Evolutionary conservation across 139 green algal species (phyloP), one percentile per base, ranked within the genome.

Genomic region (Yamagishiella unicocca): DNA sequence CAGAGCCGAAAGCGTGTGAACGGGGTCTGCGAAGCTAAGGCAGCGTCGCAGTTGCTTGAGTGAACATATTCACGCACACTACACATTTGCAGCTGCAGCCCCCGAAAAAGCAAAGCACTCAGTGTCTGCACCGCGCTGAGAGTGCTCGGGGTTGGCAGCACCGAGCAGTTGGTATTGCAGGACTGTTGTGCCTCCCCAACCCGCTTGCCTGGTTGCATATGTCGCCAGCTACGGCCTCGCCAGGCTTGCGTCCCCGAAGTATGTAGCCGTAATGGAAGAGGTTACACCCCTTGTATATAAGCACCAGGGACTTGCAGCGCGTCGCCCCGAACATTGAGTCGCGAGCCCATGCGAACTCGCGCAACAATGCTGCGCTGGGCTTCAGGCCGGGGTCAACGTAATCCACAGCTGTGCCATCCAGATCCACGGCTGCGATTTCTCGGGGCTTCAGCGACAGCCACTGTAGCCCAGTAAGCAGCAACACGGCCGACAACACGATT

Each of bases 391-490:
- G 83, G 9, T 92, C 79, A 5, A 89, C 29, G 54, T 84, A 94
- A 24, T 89, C 81, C 5, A 95, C 82, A 0, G 21, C 29, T 0
- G n/a, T 43, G 1, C 82, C 82, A 12, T 81, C 67, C 14, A 80
- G 67, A 0, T 87, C 38, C 67, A 90, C 89, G 21, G 85, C 64
- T 3, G 46, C 67, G 6, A 86, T 0, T 27, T 68, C 77, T 2
- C 70, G 55, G 7, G 95, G 91, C 89, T 95, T 95, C n/a, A 98
- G 82, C 0, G 93, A 92, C 5, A 97, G 87, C 97, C 97, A 99
- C 74, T 97, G 94, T 72, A 99, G 93, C 5, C 97, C 97, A 2
- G 96, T 98, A 0, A 99, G 93, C 46, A 97, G 76, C 50, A 98
- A 91, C 76, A 96, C 92, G 3, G 96, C 97, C 4, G 94, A 94